Base-by-base conservation (phyloP, 768 basidiomycete genomes). In the Lactarius sanguifluus region DNA sequence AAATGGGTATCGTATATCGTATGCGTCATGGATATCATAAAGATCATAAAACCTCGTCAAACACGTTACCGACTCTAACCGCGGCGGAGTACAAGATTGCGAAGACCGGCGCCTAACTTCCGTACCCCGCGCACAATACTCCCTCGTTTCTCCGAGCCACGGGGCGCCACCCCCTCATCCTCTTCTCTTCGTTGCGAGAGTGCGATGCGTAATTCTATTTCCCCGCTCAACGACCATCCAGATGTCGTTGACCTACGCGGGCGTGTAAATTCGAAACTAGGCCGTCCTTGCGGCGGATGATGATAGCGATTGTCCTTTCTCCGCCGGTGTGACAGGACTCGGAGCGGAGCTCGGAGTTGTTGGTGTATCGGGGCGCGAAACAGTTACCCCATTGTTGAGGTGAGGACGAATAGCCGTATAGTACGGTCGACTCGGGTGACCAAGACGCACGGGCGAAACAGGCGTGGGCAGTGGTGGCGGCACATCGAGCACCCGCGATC, bases 351-450 rank as follows among this genome's bases (percentile, higher is more conserved):
- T n/a, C 8, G 60, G 41, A 16, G 58, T 60, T 8, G 55, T 52
- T n/a, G 64, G 64, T 15, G 57, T 57, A 34, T 34, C 10, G 23
- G 67, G 47, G n/a, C 54, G 55, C 18, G 63, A 57, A 45, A 34
- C 32, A 28, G 20, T 47, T 20, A 32, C 50, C 9, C 25, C 32
- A 28, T 34, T n/a, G 36, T 23, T 52, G 12, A 41, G 52, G n/a
- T 68, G 63, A 12, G 67, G 68, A 52, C 69, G 63, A 50, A 70
- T 70, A 1, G 67, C 69, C 9, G 69, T 70, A 43, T 70, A 70
- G 28, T 70, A 70, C 1, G 69, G 69, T 15, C 69, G 67, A 57
- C 63, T 70, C n/a, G 69, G 69, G 40, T 70, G 69, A 25, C 69
- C 69, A 18, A 70, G 69, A 28, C 69, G 67, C 13, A 52, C 25